Conservation (phyloP, 116 monocot genomes). For the Posidonia oceanica region DNA sequence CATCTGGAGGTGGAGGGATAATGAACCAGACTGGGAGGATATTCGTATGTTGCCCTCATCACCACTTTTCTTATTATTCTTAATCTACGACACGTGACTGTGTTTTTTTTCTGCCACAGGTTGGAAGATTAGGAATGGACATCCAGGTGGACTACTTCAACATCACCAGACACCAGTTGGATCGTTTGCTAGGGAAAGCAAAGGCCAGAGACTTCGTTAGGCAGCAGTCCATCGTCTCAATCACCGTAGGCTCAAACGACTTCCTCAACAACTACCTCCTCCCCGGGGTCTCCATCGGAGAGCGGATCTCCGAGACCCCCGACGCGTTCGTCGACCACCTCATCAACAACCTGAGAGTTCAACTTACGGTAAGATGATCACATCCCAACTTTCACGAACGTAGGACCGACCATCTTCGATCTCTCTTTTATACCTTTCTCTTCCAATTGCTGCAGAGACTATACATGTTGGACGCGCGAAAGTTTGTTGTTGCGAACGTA, state of each 20-base stretch:
- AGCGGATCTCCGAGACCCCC: constrained; percentile 27
- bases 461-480: constrained; percentile 57
- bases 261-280: constrained; percentile 93
- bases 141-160: constrained; percentile 83
- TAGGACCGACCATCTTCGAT: no score
- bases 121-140: constrained; percentile 74
- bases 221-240: constrained; percentile 52
- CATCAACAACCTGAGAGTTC: constrained; percentile 27
- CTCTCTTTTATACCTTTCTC: background rate
- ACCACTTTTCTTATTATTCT: no score
- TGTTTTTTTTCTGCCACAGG: constrained; percentile 13
- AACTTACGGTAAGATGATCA: background rate
- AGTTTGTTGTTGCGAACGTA: constrained; percentile 70
- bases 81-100: background rate
- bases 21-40: constrained; percentile 68
- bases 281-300: constrained; percentile 51
- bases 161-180: constrained; percentile 50
- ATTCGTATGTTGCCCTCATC: constrained; percentile 41
- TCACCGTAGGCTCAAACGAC: constrained; percentile 84
- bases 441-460: constrained; percentile 34
- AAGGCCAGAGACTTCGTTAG: constrained; percentile 41
- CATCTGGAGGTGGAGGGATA: constrained; percentile 87
- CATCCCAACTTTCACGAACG: no score
- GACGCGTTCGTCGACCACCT: constrained; percentile 50
- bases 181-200: constrained; percentile 38